Base-by-base conservation (phyloP, 345 rosid genomes). In the Combretum micranthum region DNA sequence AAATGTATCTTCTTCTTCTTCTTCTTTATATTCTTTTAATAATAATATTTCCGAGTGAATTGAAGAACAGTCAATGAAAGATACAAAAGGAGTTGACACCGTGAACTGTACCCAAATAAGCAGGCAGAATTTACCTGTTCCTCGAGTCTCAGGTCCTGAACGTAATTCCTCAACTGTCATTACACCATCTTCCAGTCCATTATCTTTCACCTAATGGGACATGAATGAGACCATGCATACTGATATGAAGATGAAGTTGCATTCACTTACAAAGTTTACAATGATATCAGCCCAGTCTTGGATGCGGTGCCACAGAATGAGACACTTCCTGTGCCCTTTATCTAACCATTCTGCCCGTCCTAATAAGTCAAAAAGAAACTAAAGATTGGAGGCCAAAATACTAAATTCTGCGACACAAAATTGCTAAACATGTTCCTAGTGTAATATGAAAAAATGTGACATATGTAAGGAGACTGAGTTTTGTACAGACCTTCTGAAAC, bases 311-410 rank as follows among this genome's bases (percentile, higher is more conserved):
- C 96, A 87, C 4, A 89, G 84, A 58, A 89, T 67, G 42, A 89
- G 82, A 74, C 99, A 89, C 66, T 87, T 93, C 70, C 88, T 80
- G 60, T 74, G 91, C 44, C 94, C 94, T 85, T 82, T 93, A 64
- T 89, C 97, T 70, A 87, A 63, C 97, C 99, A 93, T 64, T 87
- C 99, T 11, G 97, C 96, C 51, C 96, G 96, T 21, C 97, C 97
- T 89, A 74, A 60, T 64, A 56, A 53, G 66, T 26, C 44, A 60
- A 14, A 48, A 32, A 4, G 39, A 32, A 32, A 32, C 39, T 32
- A 32, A 4, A 32, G 39, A 32, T 32, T 32, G 39, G 9, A 5
- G 39, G 10, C 39, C 39, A 32, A 32, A 64, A 20, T 13, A 60
- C 64, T 69, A 11, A 19, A 7, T 50, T 50, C 5, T 20, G 39